Base-by-base conservation (phyloP, 208 protist genomes). In the Acanthamoeba lenticulata region DNA sequence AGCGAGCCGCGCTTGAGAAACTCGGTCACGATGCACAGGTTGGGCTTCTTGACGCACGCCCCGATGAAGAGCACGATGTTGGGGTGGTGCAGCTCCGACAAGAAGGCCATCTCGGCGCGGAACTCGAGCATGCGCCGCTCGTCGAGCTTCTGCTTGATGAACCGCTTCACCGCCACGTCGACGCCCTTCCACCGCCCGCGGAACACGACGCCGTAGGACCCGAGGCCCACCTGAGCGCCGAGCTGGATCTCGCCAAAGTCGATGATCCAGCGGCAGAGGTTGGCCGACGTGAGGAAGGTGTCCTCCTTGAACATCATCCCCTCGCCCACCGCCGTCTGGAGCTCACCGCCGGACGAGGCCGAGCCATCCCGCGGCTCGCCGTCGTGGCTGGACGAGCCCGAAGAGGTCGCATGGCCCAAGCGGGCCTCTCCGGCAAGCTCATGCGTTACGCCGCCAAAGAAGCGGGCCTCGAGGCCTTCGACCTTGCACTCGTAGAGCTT, bases 1-100 rank as follows among this genome's bases (percentile, higher is more conserved):
- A 86, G 77, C 36, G 29, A 38, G 77, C 77, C 77, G 13, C 27
- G 19, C 36, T n/a, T n/a, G 13, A 86, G 5, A 11, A 86, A 86
- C 77, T 86, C 77, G 77, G 27, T 86, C 36, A 86, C 77, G 40
- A 86, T 86, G 77, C 36, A 38, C 77, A 86, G 21, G 77, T 86
- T 38, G 29, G 36, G 36, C 44, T 52, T 49, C n/a, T n/a, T 86
- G 11, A 49, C 40, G 77, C 77, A 86, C 24, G 77, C 36, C 77
- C 77, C 77, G 27, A 86, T 52, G n/a, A 86, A 52, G 11, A 86
- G 36, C 27, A 86, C 77, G 27, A 86, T 34, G 44, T 86, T 86
- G 9, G 77, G 77, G 24, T 86, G 77, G 36, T 52, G 29, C 36
- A 86, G 44, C 40, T 44, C 40, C 36, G 36, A 52, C 77, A 86